Evolutionary conservation across 2,329 filamentous ascomycete species (phyloP).

Genomic region (Pseudogymnoascus sp.): DNA sequence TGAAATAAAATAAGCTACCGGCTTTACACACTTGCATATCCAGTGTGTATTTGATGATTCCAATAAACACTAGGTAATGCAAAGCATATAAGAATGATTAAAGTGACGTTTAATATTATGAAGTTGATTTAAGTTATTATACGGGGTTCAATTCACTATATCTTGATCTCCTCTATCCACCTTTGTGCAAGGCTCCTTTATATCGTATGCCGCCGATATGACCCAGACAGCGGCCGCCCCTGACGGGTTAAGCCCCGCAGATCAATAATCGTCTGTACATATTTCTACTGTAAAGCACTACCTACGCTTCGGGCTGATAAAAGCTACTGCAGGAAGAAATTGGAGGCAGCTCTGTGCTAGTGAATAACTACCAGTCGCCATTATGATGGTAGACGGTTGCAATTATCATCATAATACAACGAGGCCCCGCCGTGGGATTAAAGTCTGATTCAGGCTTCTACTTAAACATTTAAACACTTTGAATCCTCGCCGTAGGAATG

Average conservation of each 20-base stretch:
- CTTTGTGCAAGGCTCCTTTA: not conserved
- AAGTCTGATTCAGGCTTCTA: not conserved
- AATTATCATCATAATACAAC: not conserved
- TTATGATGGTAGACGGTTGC: not conserved
- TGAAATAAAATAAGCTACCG: not conserved
- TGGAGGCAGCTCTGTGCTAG: not conserved
- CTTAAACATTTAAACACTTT: not conserved
- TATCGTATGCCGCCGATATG: not conserved
- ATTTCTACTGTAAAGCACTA: not conserved
- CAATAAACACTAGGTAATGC: not conserved
- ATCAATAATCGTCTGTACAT: not conserved
- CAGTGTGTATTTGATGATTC: not conserved
- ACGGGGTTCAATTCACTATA: not conserved
- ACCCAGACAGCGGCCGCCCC: not conserved
- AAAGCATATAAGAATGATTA: not conserved
- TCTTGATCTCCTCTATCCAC: not conserved
- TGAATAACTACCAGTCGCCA: not conserved
- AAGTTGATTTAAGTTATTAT: not conserved
- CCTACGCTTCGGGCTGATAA: not conserved
- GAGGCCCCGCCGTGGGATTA: not conserved
- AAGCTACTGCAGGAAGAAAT: not conserved
- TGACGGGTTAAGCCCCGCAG: not conserved
- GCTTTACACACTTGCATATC: not conserved
- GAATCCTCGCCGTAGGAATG: not conserved
- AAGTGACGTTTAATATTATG: not conserved